Conservation (phyloP, 2,329 filamentous ascomycete species). For the Colletotrichum godetiae region DNA sequence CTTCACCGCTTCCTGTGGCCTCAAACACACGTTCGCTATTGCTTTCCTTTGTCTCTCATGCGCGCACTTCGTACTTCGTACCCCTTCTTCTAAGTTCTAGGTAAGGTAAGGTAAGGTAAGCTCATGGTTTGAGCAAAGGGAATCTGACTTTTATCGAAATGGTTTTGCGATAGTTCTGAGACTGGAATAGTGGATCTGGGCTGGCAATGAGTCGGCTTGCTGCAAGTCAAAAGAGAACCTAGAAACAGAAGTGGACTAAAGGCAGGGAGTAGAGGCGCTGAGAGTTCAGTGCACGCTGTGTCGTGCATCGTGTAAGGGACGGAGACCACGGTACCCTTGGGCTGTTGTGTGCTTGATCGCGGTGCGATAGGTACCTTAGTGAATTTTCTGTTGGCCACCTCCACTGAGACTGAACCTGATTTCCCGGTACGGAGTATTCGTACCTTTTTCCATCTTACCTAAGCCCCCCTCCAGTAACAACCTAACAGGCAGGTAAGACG, state of each 20-base stretch:
- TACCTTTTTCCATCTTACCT: not conserved
- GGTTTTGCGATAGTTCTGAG: conserved; percentile 26
- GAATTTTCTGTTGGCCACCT: not conserved
- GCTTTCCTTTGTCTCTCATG: conserved; percentile 25
- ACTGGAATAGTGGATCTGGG: conserved; percentile 23
- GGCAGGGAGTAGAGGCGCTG: conserved; percentile 4
- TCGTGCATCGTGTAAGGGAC: not conserved
- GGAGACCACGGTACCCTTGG: not conserved
- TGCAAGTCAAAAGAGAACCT: conserved; percentile 9
- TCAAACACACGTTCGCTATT: conserved; percentile 18
- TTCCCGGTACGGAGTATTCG: not conserved
- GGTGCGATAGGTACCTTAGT: not conserved
- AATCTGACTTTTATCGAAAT: conserved; percentile 25
- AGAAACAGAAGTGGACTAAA: conserved; percentile 4
- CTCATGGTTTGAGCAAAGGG: conserved; percentile 15
- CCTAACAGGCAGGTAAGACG: no score
- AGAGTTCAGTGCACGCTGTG: conserved; percentile 15
- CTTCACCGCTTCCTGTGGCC: conserved; percentile 16
- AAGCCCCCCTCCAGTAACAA: not conserved
- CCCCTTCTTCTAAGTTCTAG: no score
- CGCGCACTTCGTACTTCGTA: not conserved
- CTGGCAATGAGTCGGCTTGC: conserved; percentile 1
- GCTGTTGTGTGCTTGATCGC: not conserved
- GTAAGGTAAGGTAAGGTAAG: not conserved
- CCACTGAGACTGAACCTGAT: not conserved